phyloP scores from a whole-genome alignment of 23 red algal species.

The Pyropia haitanensis region DNA sequence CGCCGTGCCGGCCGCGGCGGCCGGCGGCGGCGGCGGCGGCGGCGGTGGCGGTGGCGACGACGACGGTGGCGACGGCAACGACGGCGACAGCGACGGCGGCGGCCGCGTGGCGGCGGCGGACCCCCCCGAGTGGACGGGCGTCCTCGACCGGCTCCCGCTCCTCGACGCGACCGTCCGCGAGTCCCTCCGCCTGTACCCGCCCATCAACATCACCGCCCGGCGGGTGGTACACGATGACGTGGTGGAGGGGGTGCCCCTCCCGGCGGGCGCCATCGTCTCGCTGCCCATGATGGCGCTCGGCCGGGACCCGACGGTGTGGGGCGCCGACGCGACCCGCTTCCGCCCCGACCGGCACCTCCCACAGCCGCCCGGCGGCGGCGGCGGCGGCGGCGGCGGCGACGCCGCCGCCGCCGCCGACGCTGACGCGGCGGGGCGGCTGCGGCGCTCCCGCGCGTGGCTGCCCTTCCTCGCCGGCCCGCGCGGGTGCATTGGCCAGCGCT shows the following conservation, averaged over 20 bases:
- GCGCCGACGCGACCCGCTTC: not conserved
- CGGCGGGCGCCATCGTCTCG: constrained; percentile 5
- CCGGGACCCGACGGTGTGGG: constrained; percentile 10
- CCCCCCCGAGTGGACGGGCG: not conserved
- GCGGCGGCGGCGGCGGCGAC: not conserved
- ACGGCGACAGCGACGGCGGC: not conserved
- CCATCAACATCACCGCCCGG: constrained; percentile 13
- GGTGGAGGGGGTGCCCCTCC: constrained; percentile 3
- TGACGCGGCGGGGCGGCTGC: not conserved
- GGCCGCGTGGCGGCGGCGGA: not conserved
- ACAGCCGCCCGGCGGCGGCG: not conserved
- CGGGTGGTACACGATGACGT: not conserved
- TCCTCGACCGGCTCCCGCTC: constrained; percentile 7
- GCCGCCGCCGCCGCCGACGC: not conserved
- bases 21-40: too few species aligned
- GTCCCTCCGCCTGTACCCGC: constrained; percentile 16
- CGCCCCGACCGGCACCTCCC: constrained; percentile 4
- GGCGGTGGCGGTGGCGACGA: too few species aligned
- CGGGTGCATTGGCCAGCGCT: constrained; percentile 18
- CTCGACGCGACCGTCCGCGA: constrained; percentile 13
- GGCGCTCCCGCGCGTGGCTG: not conserved
- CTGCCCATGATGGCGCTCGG: constrained; percentile 16
- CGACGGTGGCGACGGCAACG: too few species aligned
- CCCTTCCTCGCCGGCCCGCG: constrained; percentile 21
- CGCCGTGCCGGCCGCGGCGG: too few species aligned